Conservation (phyloP, 2,329 filamentous ascomycete species). For the Nakataea oryzae region DNA sequence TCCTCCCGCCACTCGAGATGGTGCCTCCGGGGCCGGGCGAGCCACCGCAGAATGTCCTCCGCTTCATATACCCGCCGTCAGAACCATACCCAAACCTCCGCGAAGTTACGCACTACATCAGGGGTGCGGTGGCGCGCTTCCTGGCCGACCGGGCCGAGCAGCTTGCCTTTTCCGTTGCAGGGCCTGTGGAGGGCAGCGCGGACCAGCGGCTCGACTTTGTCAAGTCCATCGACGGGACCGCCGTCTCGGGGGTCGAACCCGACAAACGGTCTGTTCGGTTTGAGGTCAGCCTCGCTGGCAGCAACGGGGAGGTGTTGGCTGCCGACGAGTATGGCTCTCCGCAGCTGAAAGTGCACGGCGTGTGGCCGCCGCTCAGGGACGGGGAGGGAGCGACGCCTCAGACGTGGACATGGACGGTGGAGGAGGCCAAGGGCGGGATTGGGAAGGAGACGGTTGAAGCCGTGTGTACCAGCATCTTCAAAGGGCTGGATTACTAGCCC, state of each 20-base stretch:
- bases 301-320: neutral
- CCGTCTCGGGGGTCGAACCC: neutral
- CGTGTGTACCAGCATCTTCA: neutral
- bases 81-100: conserved; percentile 32
- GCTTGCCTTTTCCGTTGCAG: conserved; percentile 10
- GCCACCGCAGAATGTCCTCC: neutral
- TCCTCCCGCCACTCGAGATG: conserved; percentile 20
- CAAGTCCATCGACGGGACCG: conserved; percentile 1
- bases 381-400: neutral
- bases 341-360: conserved; percentile 7
- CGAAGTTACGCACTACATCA: conserved; percentile 35
- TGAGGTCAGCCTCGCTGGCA: neutral
- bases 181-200: conserved; percentile 8
- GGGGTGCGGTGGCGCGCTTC: conserved; percentile 28
- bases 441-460: conserved; percentile 3
- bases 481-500: neutral
- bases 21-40: conserved; percentile 6
- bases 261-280: neutral
- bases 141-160: conserved; percentile 23
- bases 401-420: conserved; percentile 9
- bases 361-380: conserved; percentile 6
- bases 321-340: conserved; percentile 1
- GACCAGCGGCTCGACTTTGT: conserved; percentile 2
- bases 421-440: conserved; percentile 5
- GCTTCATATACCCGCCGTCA: neutral